Conservation (phyloP, 1,284 basidiomycete species). For the Moesziomyces globuligerus region DNA sequence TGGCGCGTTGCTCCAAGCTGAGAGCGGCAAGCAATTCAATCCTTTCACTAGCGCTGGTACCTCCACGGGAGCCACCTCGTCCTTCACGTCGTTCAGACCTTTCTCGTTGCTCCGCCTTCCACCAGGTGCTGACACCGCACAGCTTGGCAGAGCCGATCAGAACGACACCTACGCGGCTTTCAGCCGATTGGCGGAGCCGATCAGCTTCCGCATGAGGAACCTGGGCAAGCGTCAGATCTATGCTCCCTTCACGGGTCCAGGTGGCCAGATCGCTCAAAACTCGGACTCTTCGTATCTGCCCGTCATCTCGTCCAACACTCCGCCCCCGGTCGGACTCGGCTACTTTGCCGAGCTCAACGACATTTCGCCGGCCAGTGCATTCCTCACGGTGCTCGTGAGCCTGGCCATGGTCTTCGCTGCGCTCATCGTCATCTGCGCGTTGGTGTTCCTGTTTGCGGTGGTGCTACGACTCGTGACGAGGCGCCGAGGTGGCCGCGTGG, state of each 20-base stretch:
- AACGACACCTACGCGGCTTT: conserved; percentile 21
- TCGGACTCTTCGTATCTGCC: conserved; percentile 34
- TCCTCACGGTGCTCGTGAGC: conserved; percentile 62
- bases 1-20: conserved; percentile 42
- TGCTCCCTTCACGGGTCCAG: conserved; percentile 62
- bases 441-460: conserved; percentile 37
- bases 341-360: conserved; percentile 55
- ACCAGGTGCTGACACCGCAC: neutral
- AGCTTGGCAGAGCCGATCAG: neutral
- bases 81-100: conserved; percentile 15
- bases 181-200: conserved; percentile 13
- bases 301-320: conserved; percentile 40
- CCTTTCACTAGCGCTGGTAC: conserved; percentile 42
- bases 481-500: conserved; percentile 14
- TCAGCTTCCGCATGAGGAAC: conserved; percentile 31
- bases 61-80: conserved; percentile 9
- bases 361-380: conserved; percentile 59
- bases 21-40: conserved; percentile 50
- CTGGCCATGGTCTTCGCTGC: conserved; percentile 56
- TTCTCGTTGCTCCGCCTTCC: conserved; percentile 23
- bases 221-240: conserved; percentile 53
- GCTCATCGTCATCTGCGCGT: conserved; percentile 31
- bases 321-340: conserved; percentile 45
- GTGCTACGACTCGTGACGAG: conserved; percentile 27
- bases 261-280: conserved; percentile 48